A percentile compares a stretch with the other conserved stretches of the same genome.
These are phyloP conservation scores for Lactarius deliciosus DNA, from an alignment of 768 basidiomycete species.

Conservation along the genomic window DNA sequence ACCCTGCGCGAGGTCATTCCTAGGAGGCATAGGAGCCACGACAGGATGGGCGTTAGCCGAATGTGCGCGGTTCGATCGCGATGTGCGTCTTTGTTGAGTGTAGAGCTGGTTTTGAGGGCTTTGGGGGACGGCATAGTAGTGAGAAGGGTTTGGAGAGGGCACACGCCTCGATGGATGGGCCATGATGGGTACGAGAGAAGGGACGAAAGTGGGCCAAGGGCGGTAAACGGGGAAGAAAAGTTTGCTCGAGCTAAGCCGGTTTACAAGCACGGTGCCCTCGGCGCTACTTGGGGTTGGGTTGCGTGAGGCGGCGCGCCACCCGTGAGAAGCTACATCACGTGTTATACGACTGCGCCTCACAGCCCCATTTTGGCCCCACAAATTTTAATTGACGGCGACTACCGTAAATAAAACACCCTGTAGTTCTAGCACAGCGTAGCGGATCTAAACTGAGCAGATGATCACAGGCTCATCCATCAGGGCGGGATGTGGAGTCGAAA, in stretches of 20 bases:
- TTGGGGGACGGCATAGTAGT: conserved; percentile 69
- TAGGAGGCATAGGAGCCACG: conserved; percentile 30
- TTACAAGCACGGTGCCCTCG: background rate
- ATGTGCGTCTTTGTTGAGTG: conserved; percentile 26
- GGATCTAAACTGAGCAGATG: background rate
- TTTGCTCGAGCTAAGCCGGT: background rate
- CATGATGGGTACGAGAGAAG: conserved; percentile 16
- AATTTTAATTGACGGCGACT: background rate
- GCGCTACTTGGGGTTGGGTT: background rate
- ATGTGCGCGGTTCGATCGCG: conserved; percentile 29
- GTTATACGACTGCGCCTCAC: background rate
- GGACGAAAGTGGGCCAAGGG: background rate
- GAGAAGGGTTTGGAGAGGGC: conserved; percentile 39
- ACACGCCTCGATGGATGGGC: conserved; percentile 26
- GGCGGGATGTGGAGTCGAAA: background rate
- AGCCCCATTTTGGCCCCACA: background rate
- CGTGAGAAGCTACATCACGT: background rate
- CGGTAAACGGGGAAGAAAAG: background rate
- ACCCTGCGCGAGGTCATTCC: conserved; percentile 64
- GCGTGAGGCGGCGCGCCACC: background rate
- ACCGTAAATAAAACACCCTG: background rate
- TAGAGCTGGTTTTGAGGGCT: conserved; percentile 40
- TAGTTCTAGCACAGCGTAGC: background rate
- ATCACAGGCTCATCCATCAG: background rate
- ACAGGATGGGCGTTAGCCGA: conserved; percentile 12